phyloP scores from a whole-genome alignment of 345 rosid species.

The Noccaea caerulescens region DNA sequence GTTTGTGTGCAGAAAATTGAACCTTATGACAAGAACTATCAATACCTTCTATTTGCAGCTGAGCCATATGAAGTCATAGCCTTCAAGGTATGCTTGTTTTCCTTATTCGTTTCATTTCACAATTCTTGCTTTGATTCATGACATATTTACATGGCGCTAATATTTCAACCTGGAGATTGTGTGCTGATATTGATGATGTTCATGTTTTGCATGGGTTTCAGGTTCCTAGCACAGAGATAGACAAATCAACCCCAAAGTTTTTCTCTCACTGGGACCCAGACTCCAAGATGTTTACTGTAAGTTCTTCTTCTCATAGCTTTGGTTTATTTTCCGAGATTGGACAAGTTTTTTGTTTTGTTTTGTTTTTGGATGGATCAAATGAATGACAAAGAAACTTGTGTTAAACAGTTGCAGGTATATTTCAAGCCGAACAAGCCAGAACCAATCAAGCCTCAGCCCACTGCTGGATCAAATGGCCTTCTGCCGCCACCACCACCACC shows the following conservation, averaged over 20 bases:
- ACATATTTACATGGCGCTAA: neutral
- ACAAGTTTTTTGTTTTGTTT: neutral
- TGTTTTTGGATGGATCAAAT: neutral
- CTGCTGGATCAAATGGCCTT: constrained; percentile 65
- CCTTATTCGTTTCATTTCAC: neutral
- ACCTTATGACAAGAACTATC: constrained; percentile 87
- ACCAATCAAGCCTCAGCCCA: constrained; percentile 68
- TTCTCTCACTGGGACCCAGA: constrained; percentile 99
- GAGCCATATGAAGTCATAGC: constrained; percentile 97
- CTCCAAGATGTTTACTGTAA: constrained; percentile 96
- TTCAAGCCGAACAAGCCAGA: constrained; percentile 85
- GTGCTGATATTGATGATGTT: constrained; percentile 11
- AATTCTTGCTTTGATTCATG: neutral
- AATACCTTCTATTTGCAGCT: constrained; percentile 91
- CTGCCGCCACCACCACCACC: constrained; percentile 70
- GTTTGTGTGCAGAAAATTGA: constrained; percentile 65
- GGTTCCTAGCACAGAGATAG: constrained; percentile 99
- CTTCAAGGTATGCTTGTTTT: constrained; percentile 64
- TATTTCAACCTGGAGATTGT: constrained; percentile 2
- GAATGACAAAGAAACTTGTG: neutral
- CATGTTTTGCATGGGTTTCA: constrained; percentile 37
- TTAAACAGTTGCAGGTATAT: constrained; percentile 80
- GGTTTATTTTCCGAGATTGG: neutral
- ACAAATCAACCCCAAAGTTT: constrained; percentile 95
- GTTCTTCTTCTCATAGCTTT: constrained; percentile 37